Base-by-base conservation (phyloP, 352 stramenopile species). In the Pythium biforme region DNA sequence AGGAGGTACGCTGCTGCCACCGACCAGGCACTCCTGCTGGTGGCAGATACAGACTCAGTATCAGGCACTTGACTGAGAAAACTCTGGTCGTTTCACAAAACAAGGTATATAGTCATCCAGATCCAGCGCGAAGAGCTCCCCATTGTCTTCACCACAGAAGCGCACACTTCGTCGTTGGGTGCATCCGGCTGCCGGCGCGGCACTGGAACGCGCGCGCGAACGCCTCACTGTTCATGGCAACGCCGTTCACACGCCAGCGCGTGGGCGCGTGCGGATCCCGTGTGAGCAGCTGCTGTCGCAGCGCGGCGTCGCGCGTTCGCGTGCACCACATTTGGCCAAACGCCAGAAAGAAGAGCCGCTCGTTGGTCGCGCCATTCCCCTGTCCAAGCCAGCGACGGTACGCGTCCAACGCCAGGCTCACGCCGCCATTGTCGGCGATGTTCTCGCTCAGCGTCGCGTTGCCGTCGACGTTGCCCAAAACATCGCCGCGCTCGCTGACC, bases 391-490 rank as follows among this genome's bases (percentile, higher is more conserved):
- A 66, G n/a, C 61, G 68, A 23, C 71, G 63, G 77, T 70, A 92
- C 26, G 84, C 81, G 22, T 87, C 70, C 53, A 75, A 85, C 23
- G 80, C 67, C 15, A 94, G 60, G 17, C 64, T 59, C 10, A 92
- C 29, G 1, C 84, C 84, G 20, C 82, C 84, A 39, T 89, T 85
- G 63, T 94, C 84, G 39, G 84, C 84, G 46, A 92, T 90, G 55
- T 89, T 91, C 57, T 94, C 82, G 9, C 77, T 72, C 20, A 94
- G 65, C 12, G 84, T 94, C 40, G 79, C 65, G 45, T 75, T 72
- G 14, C 84, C 84, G 50, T 92, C 70, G 14, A 90, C 81, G 12
- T 74, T 70, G 15, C 75, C 74, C 0, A 90, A 50, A 10, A 72
- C 15, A 14, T 54, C 27, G 40, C 69, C 73, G 46, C 71, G 49